Percentiles rank a stretch among this genome's conserved stretches.
phyloP scores from a whole-genome alignment of 1,284 basidiomycete species.

The Boletellus deceptivus region DNA sequence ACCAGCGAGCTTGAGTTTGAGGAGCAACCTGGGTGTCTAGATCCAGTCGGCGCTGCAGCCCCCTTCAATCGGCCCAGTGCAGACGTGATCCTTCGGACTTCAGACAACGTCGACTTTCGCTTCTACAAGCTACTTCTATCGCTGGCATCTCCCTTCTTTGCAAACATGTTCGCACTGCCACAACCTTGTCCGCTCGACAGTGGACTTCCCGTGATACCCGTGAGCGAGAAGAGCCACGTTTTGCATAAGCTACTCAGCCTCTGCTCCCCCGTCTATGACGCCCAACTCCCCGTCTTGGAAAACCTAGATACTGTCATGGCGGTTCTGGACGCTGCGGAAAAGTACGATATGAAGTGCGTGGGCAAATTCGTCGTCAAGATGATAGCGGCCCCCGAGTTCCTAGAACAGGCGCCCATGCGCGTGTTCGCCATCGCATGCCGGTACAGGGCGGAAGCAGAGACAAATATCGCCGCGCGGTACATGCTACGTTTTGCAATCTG shows the following conservation, averaged over 20 bases:
- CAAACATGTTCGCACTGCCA: conserved; percentile 41
- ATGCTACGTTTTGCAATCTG: conserved; percentile 42
- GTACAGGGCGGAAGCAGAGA: conserved; percentile 43
- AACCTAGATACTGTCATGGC: conserved; percentile 33
- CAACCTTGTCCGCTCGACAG: conserved; percentile 30
- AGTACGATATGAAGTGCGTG: conserved; percentile 37
- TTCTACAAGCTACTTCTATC: conserved; percentile 39
- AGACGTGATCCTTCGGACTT: conserved; percentile 41
- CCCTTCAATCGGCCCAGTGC: conserved; percentile 33
- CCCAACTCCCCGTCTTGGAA: conserved; percentile 28
- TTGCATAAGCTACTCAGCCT: conserved; percentile 30
- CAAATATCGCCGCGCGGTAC: conserved; percentile 42
- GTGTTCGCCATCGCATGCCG: conserved; percentile 52
- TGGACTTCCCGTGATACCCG: conserved; percentile 31
- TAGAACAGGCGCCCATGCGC: conserved; percentile 46
- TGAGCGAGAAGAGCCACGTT: conserved; percentile 32
- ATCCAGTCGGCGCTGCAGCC: conserved; percentile 27
- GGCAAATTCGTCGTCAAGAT: conserved; percentile 36
- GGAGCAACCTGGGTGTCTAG: background rate
- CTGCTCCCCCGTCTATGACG: conserved; percentile 33
- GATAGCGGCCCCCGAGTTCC: conserved; percentile 38
- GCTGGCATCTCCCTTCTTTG: conserved; percentile 41
- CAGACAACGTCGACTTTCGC: conserved; percentile 39
- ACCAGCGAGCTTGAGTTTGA: background rate
- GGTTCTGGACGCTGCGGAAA: conserved; percentile 36